Evolutionary conservation across 768 basidiomycete species (phyloP).

Genomic region (Lactifluus volemus): DNA sequence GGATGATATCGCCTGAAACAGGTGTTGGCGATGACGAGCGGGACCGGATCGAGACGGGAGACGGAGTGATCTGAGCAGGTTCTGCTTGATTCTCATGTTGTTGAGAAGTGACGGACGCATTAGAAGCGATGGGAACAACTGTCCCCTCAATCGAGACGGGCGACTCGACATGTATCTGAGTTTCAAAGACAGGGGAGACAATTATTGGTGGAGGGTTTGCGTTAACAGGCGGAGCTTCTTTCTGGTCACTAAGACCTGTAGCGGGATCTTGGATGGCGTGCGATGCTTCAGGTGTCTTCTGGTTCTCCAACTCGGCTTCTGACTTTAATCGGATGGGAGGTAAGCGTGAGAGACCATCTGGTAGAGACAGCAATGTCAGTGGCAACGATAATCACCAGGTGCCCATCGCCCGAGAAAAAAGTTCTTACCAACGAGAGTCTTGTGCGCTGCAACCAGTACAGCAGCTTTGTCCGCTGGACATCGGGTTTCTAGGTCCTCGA

Average conservation of each 20-base stretch:
- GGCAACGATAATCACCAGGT: not conserved
- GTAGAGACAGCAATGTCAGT: conserved; percentile 22
- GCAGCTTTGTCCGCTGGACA: conserved; percentile 74
- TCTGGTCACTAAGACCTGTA: conserved; percentile 8
- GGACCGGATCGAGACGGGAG: conserved; percentile 12
- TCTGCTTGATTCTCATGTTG: not conserved
- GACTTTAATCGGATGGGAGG: conserved; percentile 70
- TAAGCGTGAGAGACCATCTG: conserved; percentile 67
- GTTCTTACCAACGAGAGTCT: conserved; percentile 70
- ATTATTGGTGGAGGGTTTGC: conserved; percentile 21
- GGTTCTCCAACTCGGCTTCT: conserved; percentile 38
- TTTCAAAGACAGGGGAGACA: conserved; percentile 20
- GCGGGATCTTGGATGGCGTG: conserved; percentile 11
- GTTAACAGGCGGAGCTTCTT: conserved; percentile 1
- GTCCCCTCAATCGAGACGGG: not conserved
- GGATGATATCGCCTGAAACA: conserved; percentile 80
- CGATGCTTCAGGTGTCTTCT: conserved; percentile 27
- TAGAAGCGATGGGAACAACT: not conserved
- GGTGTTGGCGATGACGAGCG: conserved; percentile 34
- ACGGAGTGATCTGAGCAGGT: not conserved
- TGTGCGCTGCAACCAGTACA: conserved; percentile 76
- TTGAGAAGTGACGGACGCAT: not conserved
- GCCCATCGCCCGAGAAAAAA: not conserved
- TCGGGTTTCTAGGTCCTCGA: conserved; percentile 37
- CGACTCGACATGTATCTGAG: conserved; percentile 7